Percentiles rank a stretch among this genome's conserved stretches.
Evolutionary conservation across 192 early-diverging fungal genomes (phyloP).

Genomic region (Mortierella alpina): DNA sequence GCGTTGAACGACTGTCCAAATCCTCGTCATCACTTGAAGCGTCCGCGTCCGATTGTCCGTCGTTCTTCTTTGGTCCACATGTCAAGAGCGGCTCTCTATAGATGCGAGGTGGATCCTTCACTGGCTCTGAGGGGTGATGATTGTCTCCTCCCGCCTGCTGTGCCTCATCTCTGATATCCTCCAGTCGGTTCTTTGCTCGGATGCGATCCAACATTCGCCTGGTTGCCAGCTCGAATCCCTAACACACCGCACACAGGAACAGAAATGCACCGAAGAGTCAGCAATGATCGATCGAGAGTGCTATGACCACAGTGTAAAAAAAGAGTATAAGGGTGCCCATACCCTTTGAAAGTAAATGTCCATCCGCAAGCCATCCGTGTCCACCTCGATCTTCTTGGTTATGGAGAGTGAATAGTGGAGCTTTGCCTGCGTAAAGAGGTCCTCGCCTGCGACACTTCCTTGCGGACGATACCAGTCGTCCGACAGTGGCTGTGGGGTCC

Average conservation of each 20-base stretch:
- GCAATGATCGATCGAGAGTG: not conserved
- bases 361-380: constrained; percentile 8
- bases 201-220: constrained; percentile 20
- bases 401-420: constrained; percentile 11
- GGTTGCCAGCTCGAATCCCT: constrained; percentile 42
- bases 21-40: no score
- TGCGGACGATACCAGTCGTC: constrained; percentile 26
- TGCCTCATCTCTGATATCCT: not conserved
- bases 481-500: not conserved
- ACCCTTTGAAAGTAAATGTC: constrained; percentile 33
- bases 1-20: no score
- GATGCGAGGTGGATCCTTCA: no score
- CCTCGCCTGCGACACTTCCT: not conserved
- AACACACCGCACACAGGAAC: not conserved
- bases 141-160: not conserved
- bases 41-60: no score
- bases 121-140: no score
- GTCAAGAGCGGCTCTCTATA: no score
- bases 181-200: not conserved
- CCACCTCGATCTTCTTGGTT: not conserved
- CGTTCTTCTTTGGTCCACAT: no score
- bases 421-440: constrained; percentile 29
- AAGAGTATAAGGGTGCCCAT: not conserved
- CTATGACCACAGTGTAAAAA: not conserved
- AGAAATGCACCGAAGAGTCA: not conserved